Base-by-base conservation (phyloP, 768 basidiomycete genomes). In the Krasilnikovozyma curviuscula region DNA sequence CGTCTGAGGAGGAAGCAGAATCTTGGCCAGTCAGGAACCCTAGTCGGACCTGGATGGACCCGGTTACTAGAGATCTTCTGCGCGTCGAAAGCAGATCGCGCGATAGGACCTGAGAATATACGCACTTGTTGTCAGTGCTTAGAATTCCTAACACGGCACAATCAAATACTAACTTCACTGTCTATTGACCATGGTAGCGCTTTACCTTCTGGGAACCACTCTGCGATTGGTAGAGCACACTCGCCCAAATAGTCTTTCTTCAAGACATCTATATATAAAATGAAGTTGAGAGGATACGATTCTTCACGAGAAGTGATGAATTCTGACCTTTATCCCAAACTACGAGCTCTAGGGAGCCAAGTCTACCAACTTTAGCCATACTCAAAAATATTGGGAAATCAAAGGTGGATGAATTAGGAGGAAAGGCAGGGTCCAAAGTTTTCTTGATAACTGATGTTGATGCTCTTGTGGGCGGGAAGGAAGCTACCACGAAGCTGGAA, bases 231-330 rank as follows among this genome's bases (percentile, higher is more conserved):
- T 7, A 95, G 55, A 0, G 78, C 73, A 5, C 75, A 73, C 64
- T 98, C 91, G 14, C 93, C 93, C 14, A 98, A 71, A 62, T 93
- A 98, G 38, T 95, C 91, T 67, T 88, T 93, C 58, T 71, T 74
- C 57, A 86, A 62, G 55, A 83, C 68, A 28, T 67, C 62, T 64
- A n/a, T n/a, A n/a, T 95, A 46, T 19, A 41, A n/a, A 54, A 40
- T 24, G 13, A 32, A 46, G 24, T 38, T 28, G 12, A 21, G 24
- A 1, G 14, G 12, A 13, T 41, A 3, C 3, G 37, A 28, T 13
- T 13, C 29, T 38, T 31, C 31, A 24, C 30, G 8, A 2, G 29
- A 40, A 41, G 40, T 12, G 40, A 33, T 12, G 7, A 27, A 28
- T 16, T 48, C 25, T 16, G 5, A 21, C 16, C 89, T 67, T 80